phyloP scores from a whole-genome alignment of 495 filamentous ascomycete genomes.

The Choiromyces venosus region DNA sequence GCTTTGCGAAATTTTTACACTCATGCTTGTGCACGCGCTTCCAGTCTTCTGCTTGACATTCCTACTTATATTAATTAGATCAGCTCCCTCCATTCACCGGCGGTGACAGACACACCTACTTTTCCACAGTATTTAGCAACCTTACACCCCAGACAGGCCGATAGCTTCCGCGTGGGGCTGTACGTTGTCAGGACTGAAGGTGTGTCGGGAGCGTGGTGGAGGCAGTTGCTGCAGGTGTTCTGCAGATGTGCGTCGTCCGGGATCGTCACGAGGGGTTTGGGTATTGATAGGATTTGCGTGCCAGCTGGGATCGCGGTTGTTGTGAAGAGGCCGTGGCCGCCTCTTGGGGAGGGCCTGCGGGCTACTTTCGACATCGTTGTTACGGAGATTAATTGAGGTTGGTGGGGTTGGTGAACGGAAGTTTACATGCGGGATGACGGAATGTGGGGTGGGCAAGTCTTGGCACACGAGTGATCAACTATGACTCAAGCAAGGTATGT shows the following conservation, averaged over 20 bases:
- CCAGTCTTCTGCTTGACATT: slow-evolving; percentile 60
- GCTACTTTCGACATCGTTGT: background rate
- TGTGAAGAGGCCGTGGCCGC: slow-evolving; percentile 39
- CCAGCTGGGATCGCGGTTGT: slow-evolving; percentile 20
- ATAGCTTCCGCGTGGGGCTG: background rate
- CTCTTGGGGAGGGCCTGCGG: slow-evolving; percentile 27
- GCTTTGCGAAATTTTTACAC: slow-evolving; percentile 51
- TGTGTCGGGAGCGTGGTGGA: background rate
- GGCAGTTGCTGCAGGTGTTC: slow-evolving; percentile 33
- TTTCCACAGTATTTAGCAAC: slow-evolving; percentile 61
- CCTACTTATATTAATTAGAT: slow-evolving; percentile 44
- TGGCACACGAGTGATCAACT: background rate
- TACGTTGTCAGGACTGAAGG: background rate
- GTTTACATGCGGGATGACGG: background rate
- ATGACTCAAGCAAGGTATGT: background rate
- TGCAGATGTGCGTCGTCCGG: slow-evolving; percentile 35
- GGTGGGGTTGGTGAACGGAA: background rate
- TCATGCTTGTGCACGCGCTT: slow-evolving; percentile 56
- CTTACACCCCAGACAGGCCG: slow-evolving; percentile 56
- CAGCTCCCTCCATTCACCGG: too few relatives aligned
- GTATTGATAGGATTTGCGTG: slow-evolving; percentile 21
- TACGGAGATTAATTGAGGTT: background rate
- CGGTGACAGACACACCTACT: slow-evolving; percentile 49
- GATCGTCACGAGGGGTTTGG: slow-evolving; percentile 30
- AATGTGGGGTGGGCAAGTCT: background rate